Percentiles rank a stretch among this genome's conserved stretches.
phyloP scores from a whole-genome alignment of 805 yeast species.

The Saccharomycopsis selenospora region DNA sequence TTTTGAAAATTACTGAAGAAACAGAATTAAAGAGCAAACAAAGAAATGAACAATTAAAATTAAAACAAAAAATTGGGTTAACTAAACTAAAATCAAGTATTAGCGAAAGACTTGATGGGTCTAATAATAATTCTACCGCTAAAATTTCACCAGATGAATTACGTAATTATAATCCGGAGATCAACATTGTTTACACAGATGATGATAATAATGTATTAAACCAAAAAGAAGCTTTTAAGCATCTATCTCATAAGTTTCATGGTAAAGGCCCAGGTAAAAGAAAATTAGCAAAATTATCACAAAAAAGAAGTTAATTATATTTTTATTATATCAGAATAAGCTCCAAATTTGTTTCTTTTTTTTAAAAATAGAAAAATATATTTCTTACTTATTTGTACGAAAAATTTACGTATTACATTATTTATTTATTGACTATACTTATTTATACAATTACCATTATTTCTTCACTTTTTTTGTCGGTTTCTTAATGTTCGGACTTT shows the following conservation, averaged over 20 bases:
- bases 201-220: constrained; percentile 40
- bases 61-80: constrained; percentile 6
- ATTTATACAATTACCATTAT: too few relatives aligned
- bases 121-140: neutral
- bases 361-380: too few relatives aligned
- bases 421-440: too few relatives aligned
- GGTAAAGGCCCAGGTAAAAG: constrained; percentile 29
- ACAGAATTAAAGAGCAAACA: constrained; percentile 24
- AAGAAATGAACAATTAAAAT: constrained; percentile 25
- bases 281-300: constrained; percentile 14
- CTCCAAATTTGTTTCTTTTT: too few relatives aligned
- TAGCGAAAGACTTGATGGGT: constrained; percentile 5
- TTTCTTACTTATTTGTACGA: too few relatives aligned
- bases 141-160: constrained; percentile 22
- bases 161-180: constrained; percentile 35
- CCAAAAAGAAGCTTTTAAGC: constrained; percentile 49
- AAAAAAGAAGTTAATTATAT: constrained; percentile 1
- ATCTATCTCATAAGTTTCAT: constrained; percentile 50
- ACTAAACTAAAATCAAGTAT: constrained; percentile 6
- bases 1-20: constrained; percentile 12
- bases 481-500: constrained; percentile 19
- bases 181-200: constrained; percentile 42
- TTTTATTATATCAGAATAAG: too few relatives aligned
- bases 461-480: constrained; percentile 12
- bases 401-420: too few relatives aligned